These are phyloP conservation scores for Epichloe hybrida DNA, from an alignment of 2,329 filamentous ascomycete species.

Conservation along the genomic window DNA sequence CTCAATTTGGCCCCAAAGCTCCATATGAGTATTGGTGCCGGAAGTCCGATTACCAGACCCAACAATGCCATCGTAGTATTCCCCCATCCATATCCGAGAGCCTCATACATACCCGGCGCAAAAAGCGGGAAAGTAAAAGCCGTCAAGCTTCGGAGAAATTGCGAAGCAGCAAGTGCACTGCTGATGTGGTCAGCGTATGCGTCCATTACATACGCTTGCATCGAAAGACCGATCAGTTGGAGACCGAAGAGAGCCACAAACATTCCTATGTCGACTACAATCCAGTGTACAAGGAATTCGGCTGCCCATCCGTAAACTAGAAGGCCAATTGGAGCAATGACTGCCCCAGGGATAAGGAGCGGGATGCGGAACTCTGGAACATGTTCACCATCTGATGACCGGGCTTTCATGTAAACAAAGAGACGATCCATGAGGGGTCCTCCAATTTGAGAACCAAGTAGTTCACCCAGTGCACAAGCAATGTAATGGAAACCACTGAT, in stretches of 20 bases:
- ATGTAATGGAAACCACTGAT: constrained; percentile 53
- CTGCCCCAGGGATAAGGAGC: constrained; percentile 21
- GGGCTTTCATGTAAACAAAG: constrained; percentile 14
- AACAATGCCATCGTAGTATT: constrained; percentile 13
- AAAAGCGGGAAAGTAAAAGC: constrained; percentile 36
- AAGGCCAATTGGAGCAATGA: constrained; percentile 26
- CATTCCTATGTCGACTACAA: constrained; percentile 22
- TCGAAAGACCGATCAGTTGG: constrained; percentile 19
- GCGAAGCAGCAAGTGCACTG: constrained; percentile 31
- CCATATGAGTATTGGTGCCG: background rate
- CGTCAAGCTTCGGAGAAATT: constrained; percentile 28
- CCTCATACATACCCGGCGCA: constrained; percentile 22
- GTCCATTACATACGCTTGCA: constrained; percentile 27
- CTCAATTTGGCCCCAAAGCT: background rate
- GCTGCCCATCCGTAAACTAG: constrained; percentile 32
- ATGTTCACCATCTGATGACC: background rate
- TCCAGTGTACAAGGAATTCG: constrained; percentile 23
- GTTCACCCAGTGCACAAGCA: constrained; percentile 48
- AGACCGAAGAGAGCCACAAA: constrained; percentile 19
- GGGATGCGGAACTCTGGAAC: constrained; percentile 15
- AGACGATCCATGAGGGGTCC: constrained; percentile 27
- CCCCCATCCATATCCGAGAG: constrained; percentile 17
- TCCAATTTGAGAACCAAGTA: constrained; percentile 36
- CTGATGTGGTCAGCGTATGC: constrained; percentile 32
- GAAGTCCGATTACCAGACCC: background rate